These are phyloP conservation scores for Pyropia haitanensis DNA, from an alignment of 23 red algal genomes.

Conservation along the genomic window DNA sequence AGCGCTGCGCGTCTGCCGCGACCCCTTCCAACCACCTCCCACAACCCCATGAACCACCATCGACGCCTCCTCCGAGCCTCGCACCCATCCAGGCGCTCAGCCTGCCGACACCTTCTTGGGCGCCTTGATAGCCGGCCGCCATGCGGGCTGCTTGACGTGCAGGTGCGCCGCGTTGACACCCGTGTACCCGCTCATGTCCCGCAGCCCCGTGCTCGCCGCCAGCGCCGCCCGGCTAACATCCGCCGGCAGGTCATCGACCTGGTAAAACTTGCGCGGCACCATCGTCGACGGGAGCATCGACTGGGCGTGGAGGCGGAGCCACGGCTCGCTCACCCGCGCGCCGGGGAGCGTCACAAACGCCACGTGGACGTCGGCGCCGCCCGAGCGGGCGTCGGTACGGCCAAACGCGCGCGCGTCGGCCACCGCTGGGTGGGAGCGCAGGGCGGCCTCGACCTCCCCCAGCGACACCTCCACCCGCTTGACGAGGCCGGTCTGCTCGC, in stretches of 20 bases:
- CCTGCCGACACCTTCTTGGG: neutral
- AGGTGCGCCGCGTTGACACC: neutral
- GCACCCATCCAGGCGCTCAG: neutral
- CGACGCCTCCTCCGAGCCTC: neutral
- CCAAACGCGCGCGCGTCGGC: neutral
- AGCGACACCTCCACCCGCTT: neutral
- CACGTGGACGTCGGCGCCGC: neutral
- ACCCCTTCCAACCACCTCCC: too few relatives aligned
- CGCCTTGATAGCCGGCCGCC: neutral
- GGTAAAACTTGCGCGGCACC: constrained; percentile 1
- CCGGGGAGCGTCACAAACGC: neutral
- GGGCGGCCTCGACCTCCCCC: neutral
- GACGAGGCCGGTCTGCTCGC: too few relatives aligned
- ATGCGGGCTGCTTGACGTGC: neutral
- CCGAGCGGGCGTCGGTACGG: neutral
- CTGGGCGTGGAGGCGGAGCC: neutral
- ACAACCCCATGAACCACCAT: too few relatives aligned
- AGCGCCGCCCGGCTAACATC: constrained; percentile 44
- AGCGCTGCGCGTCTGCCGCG: too few relatives aligned
- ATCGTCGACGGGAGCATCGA: neutral
- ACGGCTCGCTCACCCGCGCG: neutral
- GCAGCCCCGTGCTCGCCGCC: neutral
- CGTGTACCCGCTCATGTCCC: neutral
- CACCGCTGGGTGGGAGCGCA: neutral
- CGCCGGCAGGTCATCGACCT: constrained; percentile 18